Evolutionary conservation across 441 rosid species (phyloP).

Genomic region (Corymbia calophylla): DNA sequence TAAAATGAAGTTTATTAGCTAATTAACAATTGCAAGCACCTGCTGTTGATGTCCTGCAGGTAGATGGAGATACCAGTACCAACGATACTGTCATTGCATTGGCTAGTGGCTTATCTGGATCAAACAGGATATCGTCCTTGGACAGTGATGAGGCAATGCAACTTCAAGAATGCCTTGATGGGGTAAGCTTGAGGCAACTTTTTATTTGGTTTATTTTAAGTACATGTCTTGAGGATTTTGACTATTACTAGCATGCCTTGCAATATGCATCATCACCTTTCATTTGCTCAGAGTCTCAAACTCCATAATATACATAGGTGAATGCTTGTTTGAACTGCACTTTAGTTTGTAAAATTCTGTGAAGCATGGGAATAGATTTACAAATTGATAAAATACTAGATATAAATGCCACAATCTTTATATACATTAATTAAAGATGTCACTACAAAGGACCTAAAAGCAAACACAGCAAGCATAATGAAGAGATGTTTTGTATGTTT

Average conservation of each 20-base stretch:
- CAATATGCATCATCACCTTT: not conserved
- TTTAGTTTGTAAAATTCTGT: not conserved
- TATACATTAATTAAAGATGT: not conserved
- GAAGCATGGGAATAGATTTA: not conserved
- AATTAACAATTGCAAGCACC: not conserved
- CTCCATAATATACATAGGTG: not conserved
- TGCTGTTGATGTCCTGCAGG: conserved; percentile 27
- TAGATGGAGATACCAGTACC: conserved; percentile 96
- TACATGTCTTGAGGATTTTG: not conserved
- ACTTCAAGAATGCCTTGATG: conserved; percentile 95
- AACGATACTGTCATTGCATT: conserved; percentile 91
- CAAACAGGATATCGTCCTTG: conserved; percentile 55
- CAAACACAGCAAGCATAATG: not conserved
- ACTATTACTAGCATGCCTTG: not conserved
- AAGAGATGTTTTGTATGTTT: not conserved
- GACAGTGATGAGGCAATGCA: conserved; percentile 54
- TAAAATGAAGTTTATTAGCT: not conserved
- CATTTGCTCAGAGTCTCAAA: not conserved
- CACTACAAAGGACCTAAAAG: not conserved
- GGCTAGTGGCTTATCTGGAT: conserved; percentile 89
- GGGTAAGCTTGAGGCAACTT: conserved; percentile 35
- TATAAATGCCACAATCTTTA: not conserved
- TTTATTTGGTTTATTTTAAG: not conserved
- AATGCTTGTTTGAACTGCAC: not conserved
- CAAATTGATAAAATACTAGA: not conserved